Evolutionary conservation across 805 yeast species (phyloP).

Genomic region (Cyberlindnera xylosilytica): DNA sequence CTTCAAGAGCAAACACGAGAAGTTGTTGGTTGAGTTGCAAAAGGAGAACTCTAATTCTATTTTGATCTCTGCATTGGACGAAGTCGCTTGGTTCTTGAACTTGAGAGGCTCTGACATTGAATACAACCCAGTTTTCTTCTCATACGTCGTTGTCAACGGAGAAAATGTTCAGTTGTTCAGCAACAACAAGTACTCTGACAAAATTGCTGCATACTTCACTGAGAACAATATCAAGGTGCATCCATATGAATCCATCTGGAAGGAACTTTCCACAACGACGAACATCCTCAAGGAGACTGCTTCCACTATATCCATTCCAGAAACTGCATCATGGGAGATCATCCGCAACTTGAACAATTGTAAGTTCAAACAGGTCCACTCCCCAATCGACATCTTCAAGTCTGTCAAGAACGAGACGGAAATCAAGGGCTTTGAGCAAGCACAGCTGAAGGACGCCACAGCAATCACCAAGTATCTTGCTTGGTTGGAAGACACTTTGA

Average conservation of each 20-base stretch:
- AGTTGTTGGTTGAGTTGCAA: constrained; percentile 38
- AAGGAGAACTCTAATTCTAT: constrained; percentile 40
- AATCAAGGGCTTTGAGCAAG: constrained; percentile 62
- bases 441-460: constrained; percentile 83
- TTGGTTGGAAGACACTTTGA: constrained; percentile 72
- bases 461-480: constrained; percentile 72
- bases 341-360: constrained; percentile 45
- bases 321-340: constrained; percentile 66
- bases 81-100: constrained; percentile 88
- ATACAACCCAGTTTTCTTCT: constrained; percentile 83
- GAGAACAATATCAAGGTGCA: constrained; percentile 45
- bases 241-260: constrained; percentile 58
- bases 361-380: constrained; percentile 39
- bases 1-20: constrained; percentile 52
- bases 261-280: constrained; percentile 39
- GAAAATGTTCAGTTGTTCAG: constrained; percentile 50
- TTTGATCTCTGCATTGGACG: constrained; percentile 75
- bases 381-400: constrained; percentile 68
- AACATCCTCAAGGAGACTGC: constrained; percentile 21
- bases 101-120: constrained; percentile 81
- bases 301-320: constrained; percentile 47
- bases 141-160: constrained; percentile 49
- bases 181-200: constrained; percentile 40
- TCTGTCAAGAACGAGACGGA: constrained; percentile 75
- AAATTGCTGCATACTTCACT: constrained; percentile 38